Evolutionary conservation across 345 rosid genomes (phyloP), one percentile per base, ranked within the genome.

Genomic region (Boechera retrofracta): DNA sequence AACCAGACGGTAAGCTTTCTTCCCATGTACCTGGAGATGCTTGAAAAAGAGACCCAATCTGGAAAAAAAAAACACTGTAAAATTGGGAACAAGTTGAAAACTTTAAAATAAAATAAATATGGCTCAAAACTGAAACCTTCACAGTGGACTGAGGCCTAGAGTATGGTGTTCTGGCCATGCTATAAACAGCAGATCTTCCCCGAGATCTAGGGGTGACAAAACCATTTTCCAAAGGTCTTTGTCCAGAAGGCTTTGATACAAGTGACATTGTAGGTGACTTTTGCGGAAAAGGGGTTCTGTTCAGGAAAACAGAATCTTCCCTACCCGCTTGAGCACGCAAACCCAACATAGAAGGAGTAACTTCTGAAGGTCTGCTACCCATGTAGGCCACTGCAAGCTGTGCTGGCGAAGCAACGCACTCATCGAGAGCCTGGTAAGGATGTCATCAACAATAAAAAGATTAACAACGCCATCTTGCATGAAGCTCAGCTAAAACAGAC

Each of bases 321-420:
- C 78, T 81, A 21, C 64, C 66, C 35, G 81, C 69, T 83, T 82
- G 88, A 76, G 76, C 75, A 21, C 80, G 85, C 53, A 80, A 73
- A 33, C 83, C 84, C 47, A 83, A 77, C 75, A 57, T 81, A 72
- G 94, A 84, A 28, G 91, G 85, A 45, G 91, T 86, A 63, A 86
- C 85, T 80, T 87, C 89, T 48, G 93, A 87, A 57, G 92, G 88
- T 85, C 94, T 87, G 78, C 88, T 85, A 53, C 89, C 92, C 98
- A 93, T 95, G 89, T 87, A 95, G 70, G 91, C 94, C 83, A 87
- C 93, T 78, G 99, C 98, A 83, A 96, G 96, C 89, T 91, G 95
- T 52, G 92, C 89, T 67, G 99, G 98, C 52, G 96, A 87, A 58
- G 88, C 89, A 79, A 80, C 80, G 74, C 92, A 85, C 82, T 88